Evolutionary conservation across 2,329 filamentous ascomycete species (phyloP).

Genomic region (Trichoderma afroharzianum): DNA sequence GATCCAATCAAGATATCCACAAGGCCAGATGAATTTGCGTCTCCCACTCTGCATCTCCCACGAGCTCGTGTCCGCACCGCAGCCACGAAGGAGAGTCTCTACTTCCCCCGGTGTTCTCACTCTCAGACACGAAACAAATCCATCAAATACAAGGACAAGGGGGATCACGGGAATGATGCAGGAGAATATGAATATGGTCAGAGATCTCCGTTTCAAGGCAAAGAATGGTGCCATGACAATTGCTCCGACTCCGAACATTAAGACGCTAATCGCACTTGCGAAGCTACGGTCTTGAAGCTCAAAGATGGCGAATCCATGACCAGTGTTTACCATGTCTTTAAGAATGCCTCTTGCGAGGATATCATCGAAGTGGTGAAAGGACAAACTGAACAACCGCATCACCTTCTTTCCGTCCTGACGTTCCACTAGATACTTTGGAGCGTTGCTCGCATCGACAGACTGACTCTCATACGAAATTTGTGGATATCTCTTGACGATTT

Average conservation of each 20-base stretch:
- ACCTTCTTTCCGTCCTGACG: constrained; percentile 45
- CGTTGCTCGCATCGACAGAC: constrained; percentile 62
- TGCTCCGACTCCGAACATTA: constrained; percentile 50
- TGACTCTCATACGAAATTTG: constrained; percentile 57
- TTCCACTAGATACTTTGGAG: constrained; percentile 47
- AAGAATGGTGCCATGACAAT: constrained; percentile 51
- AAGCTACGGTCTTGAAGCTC: constrained; percentile 67
- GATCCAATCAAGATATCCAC: constrained; percentile 46
- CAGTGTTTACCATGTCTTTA: constrained; percentile 59
- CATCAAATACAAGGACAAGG: constrained; percentile 65
- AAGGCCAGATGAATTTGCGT: constrained; percentile 47
- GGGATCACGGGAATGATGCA: constrained; percentile 58
- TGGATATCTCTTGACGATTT: constrained; percentile 47
- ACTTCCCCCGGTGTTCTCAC: constrained; percentile 66
- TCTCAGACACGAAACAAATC: constrained; percentile 62
- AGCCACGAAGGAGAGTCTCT: constrained; percentile 52
- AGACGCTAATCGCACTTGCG: constrained; percentile 48
- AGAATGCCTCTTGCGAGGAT: constrained; percentile 57
- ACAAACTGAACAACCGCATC: constrained; percentile 68
- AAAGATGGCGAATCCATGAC: constrained; percentile 67
- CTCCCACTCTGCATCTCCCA: constrained; percentile 50
- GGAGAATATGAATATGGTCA: constrained; percentile 41
- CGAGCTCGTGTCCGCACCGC: constrained; percentile 39
- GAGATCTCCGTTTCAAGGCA: constrained; percentile 50
- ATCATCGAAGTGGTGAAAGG: constrained; percentile 64